Conservation (phyloP, 2,329 filamentous ascomycete species). For the Clathrospora elynae region DNA sequence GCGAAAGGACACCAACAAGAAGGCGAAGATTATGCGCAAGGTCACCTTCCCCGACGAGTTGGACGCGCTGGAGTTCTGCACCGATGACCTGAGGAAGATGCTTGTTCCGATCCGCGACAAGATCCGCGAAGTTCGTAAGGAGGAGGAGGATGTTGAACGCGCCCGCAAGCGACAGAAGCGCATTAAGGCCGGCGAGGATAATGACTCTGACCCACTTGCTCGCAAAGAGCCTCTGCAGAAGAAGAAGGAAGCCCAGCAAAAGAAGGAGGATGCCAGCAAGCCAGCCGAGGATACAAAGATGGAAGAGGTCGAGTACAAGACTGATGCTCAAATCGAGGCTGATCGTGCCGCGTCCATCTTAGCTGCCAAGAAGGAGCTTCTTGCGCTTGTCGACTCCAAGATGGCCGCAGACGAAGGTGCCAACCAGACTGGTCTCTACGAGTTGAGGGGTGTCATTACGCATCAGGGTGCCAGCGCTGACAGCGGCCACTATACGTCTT, state of each 20-base stretch:
- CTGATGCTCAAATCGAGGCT: constrained; percentile 87
- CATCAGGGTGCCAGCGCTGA: constrained; percentile 97
- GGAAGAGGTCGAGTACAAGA: constrained; percentile 79
- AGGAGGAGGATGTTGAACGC: constrained; percentile 90
- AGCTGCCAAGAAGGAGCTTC: constrained; percentile 84
- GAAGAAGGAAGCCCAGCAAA: constrained; percentile 53
- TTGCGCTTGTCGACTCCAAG: constrained; percentile 74
- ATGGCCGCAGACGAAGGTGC: constrained; percentile 78
- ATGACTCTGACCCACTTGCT: constrained; percentile 51
- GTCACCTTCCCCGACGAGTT: constrained; percentile 94
- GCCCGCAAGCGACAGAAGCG: constrained; percentile 90
- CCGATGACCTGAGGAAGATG: constrained; percentile 80
- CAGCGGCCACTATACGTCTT: constrained; percentile 96
- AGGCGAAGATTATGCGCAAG: constrained; percentile 99
- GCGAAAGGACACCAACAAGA: constrained; percentile 94
- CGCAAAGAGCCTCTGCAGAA: constrained; percentile 58
- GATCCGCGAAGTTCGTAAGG: constrained; percentile 91
- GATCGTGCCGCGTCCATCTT: constrained; percentile 78
- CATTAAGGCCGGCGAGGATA: constrained; percentile 61
- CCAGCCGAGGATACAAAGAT: constrained; percentile 67
- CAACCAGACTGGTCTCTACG: constrained; percentile 94
- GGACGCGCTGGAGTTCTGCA: constrained; percentile 93
- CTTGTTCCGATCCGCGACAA: constrained; percentile 94
- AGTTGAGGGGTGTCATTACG: constrained; percentile 90
- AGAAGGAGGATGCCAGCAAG: constrained; percentile 60